These are phyloP conservation scores for Priceomyces carsonii DNA, from an alignment of 805 yeast species.

Conservation along the genomic window DNA sequence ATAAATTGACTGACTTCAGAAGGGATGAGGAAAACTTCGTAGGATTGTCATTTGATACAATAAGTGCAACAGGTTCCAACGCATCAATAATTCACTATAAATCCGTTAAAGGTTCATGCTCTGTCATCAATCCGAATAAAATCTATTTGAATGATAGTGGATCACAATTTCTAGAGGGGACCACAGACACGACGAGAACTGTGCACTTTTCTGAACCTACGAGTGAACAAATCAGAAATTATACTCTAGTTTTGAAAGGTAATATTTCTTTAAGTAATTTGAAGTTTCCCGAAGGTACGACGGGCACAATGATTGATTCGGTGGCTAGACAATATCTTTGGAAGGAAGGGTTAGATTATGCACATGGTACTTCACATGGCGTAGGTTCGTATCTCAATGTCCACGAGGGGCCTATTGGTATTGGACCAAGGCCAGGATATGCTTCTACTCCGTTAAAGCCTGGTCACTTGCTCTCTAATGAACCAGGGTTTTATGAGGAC, in stretches of 20 bases:
- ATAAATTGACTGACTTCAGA: conserved; percentile 40
- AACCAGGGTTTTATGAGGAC: conserved; percentile 63
- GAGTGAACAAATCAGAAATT: conserved; percentile 46
- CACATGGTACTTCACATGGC: conserved; percentile 69
- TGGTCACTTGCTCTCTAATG: conserved; percentile 59
- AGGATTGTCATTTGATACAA: conserved; percentile 74
- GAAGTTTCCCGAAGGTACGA: conserved; percentile 55
- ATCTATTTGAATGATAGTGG: conserved; percentile 61
- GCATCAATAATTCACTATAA: conserved; percentile 78
- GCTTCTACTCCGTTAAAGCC: conserved; percentile 44
- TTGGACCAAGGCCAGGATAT: conserved; percentile 54
- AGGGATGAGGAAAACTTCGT: conserved; percentile 47
- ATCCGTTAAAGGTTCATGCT: conserved; percentile 47
- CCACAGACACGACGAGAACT: conserved; percentile 66
- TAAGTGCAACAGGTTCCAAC: conserved; percentile 73
- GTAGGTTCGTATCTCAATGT: conserved; percentile 62
- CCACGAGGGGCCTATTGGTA: conserved; percentile 66
- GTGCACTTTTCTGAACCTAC: conserved; percentile 53
- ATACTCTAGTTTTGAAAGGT: conserved; percentile 61
- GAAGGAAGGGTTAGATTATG: conserved; percentile 57
- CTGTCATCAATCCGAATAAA: conserved; percentile 52
- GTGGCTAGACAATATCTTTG: conserved; percentile 61
- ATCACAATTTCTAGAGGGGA: conserved; percentile 61
- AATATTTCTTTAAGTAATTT: conserved; percentile 50
- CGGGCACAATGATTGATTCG: conserved; percentile 55